These are phyloP conservation scores for Blastobotrys mokoenaii DNA, from an alignment of 805 yeast species.

Conservation along the genomic window DNA sequence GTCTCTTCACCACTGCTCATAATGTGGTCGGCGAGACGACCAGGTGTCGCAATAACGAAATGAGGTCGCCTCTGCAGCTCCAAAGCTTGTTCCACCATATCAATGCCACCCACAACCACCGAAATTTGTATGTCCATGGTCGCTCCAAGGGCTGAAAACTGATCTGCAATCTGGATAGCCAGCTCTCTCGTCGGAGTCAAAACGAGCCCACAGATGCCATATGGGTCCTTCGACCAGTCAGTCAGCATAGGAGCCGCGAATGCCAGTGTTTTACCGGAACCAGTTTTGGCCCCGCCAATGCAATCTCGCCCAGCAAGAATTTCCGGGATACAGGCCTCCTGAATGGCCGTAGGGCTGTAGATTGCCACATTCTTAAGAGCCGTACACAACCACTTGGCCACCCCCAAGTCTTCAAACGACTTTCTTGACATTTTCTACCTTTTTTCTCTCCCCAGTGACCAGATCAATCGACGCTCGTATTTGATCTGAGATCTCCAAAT, in stretches of 20 bases:
- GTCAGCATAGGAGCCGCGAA: slow-evolving; percentile 97
- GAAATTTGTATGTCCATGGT: slow-evolving; percentile 75
- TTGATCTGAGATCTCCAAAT: background rate
- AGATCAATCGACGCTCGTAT: background rate
- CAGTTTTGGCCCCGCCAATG: slow-evolving; percentile 97
- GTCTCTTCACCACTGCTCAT: slow-evolving; percentile 84
- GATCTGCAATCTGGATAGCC: slow-evolving; percentile 96
- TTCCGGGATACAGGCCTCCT: slow-evolving; percentile 78
- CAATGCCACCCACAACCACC: slow-evolving; percentile 91
- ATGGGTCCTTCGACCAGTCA: slow-evolving; percentile 91
- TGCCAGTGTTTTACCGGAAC: slow-evolving; percentile 95
- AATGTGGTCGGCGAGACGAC: slow-evolving; percentile 89
- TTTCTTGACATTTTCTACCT: slow-evolving; percentile 11
- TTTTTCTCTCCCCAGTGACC: background rate
- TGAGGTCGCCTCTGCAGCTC: slow-evolving; percentile 80
- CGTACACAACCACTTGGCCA: slow-evolving; percentile 80
- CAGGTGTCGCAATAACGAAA: slow-evolving; percentile 95
- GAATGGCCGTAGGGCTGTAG: slow-evolving; percentile 77
- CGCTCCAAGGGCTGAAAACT: slow-evolving; percentile 87
- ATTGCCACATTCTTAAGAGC: slow-evolving; percentile 77
- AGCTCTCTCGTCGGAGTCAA: slow-evolving; percentile 86
- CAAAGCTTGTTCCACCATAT: slow-evolving; percentile 80
- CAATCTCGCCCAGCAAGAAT: slow-evolving; percentile 80
- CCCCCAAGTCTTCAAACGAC: slow-evolving; percentile 55
- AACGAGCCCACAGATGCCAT: slow-evolving; percentile 82